Conservation (phyloP, 2,329 filamentous ascomycete genomes). For the Xenoacremonium recifei region DNA sequence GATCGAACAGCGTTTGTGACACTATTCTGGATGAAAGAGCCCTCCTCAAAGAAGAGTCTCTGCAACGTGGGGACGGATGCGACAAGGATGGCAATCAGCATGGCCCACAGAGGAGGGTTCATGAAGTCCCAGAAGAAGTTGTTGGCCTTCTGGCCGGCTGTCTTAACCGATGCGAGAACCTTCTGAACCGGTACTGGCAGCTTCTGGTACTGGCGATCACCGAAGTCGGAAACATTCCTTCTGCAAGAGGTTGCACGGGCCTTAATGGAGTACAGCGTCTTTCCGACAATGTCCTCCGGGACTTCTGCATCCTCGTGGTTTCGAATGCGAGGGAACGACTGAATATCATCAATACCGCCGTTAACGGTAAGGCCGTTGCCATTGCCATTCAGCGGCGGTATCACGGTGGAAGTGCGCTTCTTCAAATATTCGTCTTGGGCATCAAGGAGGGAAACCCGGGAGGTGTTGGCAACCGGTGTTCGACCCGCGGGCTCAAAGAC, state of each 20-base stretch:
- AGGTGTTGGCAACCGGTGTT: slow-evolving; percentile 52
- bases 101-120: slow-evolving; percentile 98
- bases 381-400: slow-evolving; percentile 23
- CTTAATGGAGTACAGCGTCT: slow-evolving; percentile 32
- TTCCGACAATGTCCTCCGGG: slow-evolving; percentile 37
- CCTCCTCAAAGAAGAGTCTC: slow-evolving; percentile 80
- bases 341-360: slow-evolving; percentile 49
- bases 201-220: slow-evolving; percentile 30
- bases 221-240: slow-evolving; percentile 17
- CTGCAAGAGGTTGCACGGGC: slow-evolving; percentile 24
- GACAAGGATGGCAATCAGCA: slow-evolving; percentile 87
- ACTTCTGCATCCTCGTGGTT: slow-evolving; percentile 40
- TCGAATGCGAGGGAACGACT: slow-evolving; percentile 60
- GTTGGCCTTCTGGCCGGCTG: slow-evolving; percentile 46
- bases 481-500: slow-evolving; percentile 54
- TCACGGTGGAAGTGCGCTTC: slow-evolving; percentile 26
- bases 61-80: slow-evolving; percentile 85
- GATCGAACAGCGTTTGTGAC: slow-evolving; percentile 85
- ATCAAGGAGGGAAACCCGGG: slow-evolving; percentile 49
- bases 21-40: slow-evolving; percentile 88
- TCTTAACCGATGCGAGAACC: slow-evolving; percentile 28
- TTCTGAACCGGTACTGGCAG: slow-evolving; percentile 43
- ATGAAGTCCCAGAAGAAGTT: slow-evolving; percentile 86
- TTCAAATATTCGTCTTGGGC: slow-evolving; percentile 42
- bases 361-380: slow-evolving; percentile 27